Evolutionary conservation across 2,329 filamentous ascomycete genomes (phyloP).

Genomic region (Alternaria viburni): DNA sequence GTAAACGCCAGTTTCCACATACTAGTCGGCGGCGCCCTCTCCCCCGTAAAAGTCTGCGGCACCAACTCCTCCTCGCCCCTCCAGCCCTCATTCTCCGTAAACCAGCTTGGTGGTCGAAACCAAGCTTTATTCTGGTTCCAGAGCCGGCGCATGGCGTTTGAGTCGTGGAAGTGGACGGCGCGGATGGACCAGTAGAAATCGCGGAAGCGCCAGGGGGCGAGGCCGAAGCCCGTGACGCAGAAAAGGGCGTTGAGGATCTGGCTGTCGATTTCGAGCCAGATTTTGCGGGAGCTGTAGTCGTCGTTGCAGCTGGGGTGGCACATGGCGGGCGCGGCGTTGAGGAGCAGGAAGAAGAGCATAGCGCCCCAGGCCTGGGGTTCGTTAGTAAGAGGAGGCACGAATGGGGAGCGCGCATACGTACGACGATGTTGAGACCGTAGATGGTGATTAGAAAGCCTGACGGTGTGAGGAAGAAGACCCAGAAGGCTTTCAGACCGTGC

Average conservation of each 20-base stretch:
- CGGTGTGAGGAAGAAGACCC: constrained; percentile 75
- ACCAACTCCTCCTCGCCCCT: background rate
- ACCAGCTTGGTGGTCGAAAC: constrained; percentile 73
- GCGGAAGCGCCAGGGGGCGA: constrained; percentile 83
- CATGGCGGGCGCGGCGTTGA: constrained; percentile 76
- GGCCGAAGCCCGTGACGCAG: constrained; percentile 83
- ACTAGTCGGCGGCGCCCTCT: constrained; percentile 59
- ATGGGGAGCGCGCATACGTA: background rate
- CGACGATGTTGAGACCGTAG: constrained; percentile 79
- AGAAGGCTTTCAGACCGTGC: constrained; percentile 66
- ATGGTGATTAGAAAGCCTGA: constrained; percentile 77
- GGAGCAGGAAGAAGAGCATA: constrained; percentile 85
- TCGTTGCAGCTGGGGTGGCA: constrained; percentile 72
- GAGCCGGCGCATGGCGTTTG: constrained; percentile 63
- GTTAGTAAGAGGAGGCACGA: background rate
- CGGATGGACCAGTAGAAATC: constrained; percentile 75
- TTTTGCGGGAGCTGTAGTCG: constrained; percentile 73
- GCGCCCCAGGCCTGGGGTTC: constrained; percentile 72
- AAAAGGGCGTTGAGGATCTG: constrained; percentile 86
- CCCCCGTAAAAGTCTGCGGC: background rate
- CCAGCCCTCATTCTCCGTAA: constrained; percentile 66
- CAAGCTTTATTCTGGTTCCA: constrained; percentile 77
- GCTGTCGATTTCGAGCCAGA: constrained; percentile 85
- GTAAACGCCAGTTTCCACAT: constrained; percentile 80
- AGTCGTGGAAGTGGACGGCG: constrained; percentile 58